Conservation (phyloP, 2,329 filamentous ascomycete genomes). For the Ophiostoma perfectum region DNA sequence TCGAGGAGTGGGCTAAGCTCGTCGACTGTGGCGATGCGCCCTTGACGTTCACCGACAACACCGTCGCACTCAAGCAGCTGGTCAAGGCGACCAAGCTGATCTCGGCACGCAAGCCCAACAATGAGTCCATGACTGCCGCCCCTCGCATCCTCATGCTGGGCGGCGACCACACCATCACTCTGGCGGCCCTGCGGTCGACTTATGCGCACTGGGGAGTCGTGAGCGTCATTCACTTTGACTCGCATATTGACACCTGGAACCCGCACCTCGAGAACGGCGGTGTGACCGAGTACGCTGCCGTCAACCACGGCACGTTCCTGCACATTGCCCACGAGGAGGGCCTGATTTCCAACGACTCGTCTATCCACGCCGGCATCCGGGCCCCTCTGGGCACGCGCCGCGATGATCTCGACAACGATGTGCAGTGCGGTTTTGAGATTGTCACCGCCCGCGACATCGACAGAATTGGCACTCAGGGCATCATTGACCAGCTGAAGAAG, state of each 20-base stretch:
- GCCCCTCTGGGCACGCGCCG: slow-evolving; percentile 46
- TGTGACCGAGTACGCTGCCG: slow-evolving; percentile 55
- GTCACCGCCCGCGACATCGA: slow-evolving; percentile 63
- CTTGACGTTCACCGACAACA: slow-evolving; percentile 72
- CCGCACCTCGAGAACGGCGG: slow-evolving; percentile 55
- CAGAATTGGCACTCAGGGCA: slow-evolving; percentile 57
- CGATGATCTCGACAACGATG: slow-evolving; percentile 51
- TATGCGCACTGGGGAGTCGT: slow-evolving; percentile 50
- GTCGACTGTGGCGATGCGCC: slow-evolving; percentile 77
- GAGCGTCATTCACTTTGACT: slow-evolving; percentile 58
- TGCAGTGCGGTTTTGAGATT: slow-evolving; percentile 53
- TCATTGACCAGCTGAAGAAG: slow-evolving; percentile 58
- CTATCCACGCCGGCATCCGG: slow-evolving; percentile 57
- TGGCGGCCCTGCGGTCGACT: slow-evolving; percentile 56
- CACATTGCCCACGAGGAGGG: slow-evolving; percentile 59
- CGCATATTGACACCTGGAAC: slow-evolving; percentile 62
- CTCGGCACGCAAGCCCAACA: slow-evolving; percentile 35
- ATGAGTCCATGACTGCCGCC: slow-evolving; percentile 39
- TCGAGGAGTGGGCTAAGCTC: slow-evolving; percentile 65
- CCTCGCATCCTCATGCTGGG: slow-evolving; percentile 57
- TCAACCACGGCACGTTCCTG: slow-evolving; percentile 58
- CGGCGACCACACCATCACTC: slow-evolving; percentile 59
- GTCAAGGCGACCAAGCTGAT: slow-evolving; percentile 50
- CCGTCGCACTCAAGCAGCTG: slow-evolving; percentile 67
- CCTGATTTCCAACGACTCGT: slow-evolving; percentile 49